Percentiles rank a stretch among this genome's conserved stretches.
Conservation (phyloP, 257 asterid species). For the Buddleja alternifolia region DNA sequence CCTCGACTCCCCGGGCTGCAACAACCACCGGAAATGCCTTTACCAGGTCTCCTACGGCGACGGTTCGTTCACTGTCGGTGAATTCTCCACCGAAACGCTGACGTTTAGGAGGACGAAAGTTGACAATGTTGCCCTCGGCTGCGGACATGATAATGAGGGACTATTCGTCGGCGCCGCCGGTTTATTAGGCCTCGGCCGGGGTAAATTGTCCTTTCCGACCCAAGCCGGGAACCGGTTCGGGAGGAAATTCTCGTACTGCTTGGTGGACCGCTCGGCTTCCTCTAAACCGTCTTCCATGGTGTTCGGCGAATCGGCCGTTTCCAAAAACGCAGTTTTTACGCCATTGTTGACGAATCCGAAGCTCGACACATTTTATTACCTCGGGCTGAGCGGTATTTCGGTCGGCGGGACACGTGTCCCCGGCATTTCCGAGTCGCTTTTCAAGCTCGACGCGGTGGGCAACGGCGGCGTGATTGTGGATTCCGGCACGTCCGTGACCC, state of each 20-base stretch:
- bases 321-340: conserved; percentile 63
- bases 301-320: conserved; percentile 71
- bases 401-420: conserved; percentile 74
- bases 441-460: conserved; percentile 61
- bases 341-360: conserved; percentile 65
- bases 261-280: conserved; percentile 72
- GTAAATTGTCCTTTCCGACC: conserved; percentile 66
- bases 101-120: conserved; percentile 61
- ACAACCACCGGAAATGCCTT: conserved; percentile 56
- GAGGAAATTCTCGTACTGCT: conserved; percentile 71
- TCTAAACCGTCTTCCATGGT: conserved; percentile 63
- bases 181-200: conserved; percentile 80
- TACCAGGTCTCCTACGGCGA: conserved; percentile 92
- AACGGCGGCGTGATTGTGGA: conserved; percentile 84
- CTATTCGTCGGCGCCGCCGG: conserved; percentile 89
- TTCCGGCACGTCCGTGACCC: conserved; percentile 88
- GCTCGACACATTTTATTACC: conserved; percentile 80
- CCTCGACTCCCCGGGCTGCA: conserved; percentile 72
- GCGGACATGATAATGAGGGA: conserved; percentile 92
- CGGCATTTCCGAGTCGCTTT: conserved; percentile 51
- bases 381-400: conserved; percentile 68
- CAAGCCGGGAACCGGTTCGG: conserved; percentile 72
- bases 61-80: conserved; percentile 81
- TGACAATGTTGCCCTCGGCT: conserved; percentile 63
- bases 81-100: conserved; percentile 85